Conservation (phyloP, 1,284 basidiomycete genomes). For the Blastosporella zonata region DNA sequence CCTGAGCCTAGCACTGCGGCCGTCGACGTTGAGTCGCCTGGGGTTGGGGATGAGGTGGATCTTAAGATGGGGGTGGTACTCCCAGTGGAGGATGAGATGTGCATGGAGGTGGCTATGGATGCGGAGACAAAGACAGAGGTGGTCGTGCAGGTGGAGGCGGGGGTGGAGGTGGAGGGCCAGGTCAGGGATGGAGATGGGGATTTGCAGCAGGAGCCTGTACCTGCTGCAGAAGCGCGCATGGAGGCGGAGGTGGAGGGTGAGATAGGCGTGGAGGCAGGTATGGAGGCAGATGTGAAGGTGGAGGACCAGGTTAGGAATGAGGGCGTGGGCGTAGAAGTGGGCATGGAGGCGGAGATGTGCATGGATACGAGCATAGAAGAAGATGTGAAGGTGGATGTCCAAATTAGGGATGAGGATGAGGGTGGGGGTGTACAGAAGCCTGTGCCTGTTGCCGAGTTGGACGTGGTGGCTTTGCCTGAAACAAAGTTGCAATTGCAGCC, state of each 20-base stretch:
- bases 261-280: background rate
- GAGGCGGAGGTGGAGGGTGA: background rate
- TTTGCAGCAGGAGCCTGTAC: too few relatives aligned
- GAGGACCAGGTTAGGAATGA: background rate
- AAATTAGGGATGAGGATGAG: too few relatives aligned
- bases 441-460: too few relatives aligned
- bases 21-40: background rate
- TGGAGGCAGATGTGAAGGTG: background rate
- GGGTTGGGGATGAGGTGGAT: background rate
- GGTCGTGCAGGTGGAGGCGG: background rate
- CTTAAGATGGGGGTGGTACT: background rate
- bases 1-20: background rate
- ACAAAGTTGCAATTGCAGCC: too few relatives aligned
- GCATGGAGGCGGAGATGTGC: too few relatives aligned
- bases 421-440: too few relatives aligned
- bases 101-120: too few relatives aligned
- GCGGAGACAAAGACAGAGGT: background rate
- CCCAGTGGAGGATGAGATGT: background rate
- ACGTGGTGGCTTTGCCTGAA: too few relatives aligned
- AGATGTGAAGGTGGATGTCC: too few relatives aligned
- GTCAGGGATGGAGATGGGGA: background rate
- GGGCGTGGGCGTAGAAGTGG: background rate
- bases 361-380: too few relatives aligned
- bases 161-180: background rate
- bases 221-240: too few relatives aligned